Conservation (phyloP, 768 basidiomycete species). For the Boletellus sp. region DNA sequence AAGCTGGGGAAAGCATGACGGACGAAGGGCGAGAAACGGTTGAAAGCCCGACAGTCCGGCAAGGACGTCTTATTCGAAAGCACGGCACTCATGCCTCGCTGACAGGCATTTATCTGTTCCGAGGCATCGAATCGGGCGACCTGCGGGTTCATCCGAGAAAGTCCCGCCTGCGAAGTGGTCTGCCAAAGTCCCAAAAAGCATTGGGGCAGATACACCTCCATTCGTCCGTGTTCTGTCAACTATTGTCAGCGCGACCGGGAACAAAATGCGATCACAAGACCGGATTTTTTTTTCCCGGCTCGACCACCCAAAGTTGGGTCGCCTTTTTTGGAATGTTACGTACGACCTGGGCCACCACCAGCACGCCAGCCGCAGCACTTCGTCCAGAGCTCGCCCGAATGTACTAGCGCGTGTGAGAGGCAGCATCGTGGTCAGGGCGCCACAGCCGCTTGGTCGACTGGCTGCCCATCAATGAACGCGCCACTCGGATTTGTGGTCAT, state of each 20-base stretch:
- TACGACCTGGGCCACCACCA: background rate
- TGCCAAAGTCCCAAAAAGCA: background rate
- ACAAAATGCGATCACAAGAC: background rate
- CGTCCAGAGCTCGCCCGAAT: background rate
- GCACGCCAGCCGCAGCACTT: background rate
- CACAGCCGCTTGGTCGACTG: too few relatives aligned
- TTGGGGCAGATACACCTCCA: conserved; percentile 5
- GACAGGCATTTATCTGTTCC: conserved; percentile 10
- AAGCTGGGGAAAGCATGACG: background rate
- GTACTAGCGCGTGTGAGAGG: too few relatives aligned
- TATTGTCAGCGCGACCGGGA: background rate
- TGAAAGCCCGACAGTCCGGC: background rate
- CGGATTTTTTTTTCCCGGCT: background rate
- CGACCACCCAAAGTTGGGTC: background rate
- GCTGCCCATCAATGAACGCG: too few relatives aligned
- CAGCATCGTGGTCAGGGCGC: too few relatives aligned
- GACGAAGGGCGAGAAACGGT: background rate
- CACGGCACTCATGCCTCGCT: background rate
- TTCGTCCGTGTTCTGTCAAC: background rate
- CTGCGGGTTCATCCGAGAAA: background rate
- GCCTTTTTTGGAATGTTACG: conserved; percentile 2
- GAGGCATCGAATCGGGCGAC: background rate
- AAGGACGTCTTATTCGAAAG: background rate
- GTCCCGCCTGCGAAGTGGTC: too few relatives aligned
- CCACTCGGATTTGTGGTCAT: too few relatives aligned